A percentile compares a stretch with the other conserved stretches of the same genome.
Evolutionary conservation across 164 flowering plant species (phyloP).

Genomic region (Sextonia rubra): DNA sequence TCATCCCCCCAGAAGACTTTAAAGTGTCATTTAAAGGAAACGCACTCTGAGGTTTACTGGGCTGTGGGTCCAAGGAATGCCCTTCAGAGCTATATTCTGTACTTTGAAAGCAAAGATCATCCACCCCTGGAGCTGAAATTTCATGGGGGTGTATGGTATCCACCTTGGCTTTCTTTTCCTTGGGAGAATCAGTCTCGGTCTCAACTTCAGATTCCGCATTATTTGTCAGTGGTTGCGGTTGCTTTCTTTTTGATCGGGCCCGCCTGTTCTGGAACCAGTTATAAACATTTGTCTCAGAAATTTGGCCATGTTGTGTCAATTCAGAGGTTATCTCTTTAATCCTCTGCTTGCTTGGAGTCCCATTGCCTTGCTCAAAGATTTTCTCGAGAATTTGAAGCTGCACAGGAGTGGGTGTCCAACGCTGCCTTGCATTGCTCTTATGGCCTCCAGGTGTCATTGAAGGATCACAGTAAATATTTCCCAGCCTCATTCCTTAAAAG

Average conservation of each 20-base stretch:
- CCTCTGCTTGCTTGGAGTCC: slow-evolving; percentile 93
- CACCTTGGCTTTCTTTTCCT: slow-evolving; percentile 61
- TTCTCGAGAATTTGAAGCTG: slow-evolving; percentile 94
- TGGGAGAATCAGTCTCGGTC: slow-evolving; percentile 67
- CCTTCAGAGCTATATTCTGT: slow-evolving; percentile 51
- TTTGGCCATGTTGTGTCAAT: slow-evolving; percentile 78
- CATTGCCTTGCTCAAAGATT: slow-evolving; percentile 83
- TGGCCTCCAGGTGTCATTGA: slow-evolving; percentile 66
- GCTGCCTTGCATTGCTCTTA: slow-evolving; percentile 82
- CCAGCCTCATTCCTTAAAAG: slow-evolving; percentile 69
- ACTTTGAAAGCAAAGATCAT: slow-evolving; percentile 59
- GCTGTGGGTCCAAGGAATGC: slow-evolving; percentile 38
- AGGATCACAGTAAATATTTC: slow-evolving; percentile 80
- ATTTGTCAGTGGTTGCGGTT: slow-evolving; percentile 14
- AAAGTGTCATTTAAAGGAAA: slow-evolving; percentile 36
- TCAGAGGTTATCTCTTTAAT: slow-evolving; percentile 62
- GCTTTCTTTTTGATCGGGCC: slow-evolving; percentile 86
- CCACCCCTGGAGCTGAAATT: slow-evolving; percentile 28
- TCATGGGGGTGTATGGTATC: slow-evolving; percentile 37
- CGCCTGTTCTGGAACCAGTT: slow-evolving; percentile 96
- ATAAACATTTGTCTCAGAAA: slow-evolving; percentile 86
- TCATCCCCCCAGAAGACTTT: slow-evolving; percentile 31
- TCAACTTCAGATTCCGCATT: slow-evolving; percentile 62
- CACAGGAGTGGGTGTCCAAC: slow-evolving; percentile 93
- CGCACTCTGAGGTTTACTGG: slow-evolving; percentile 31